Evolutionary conservation across 1,284 basidiomycete species (phyloP).

Genomic region (Takashimella koratensis): DNA sequence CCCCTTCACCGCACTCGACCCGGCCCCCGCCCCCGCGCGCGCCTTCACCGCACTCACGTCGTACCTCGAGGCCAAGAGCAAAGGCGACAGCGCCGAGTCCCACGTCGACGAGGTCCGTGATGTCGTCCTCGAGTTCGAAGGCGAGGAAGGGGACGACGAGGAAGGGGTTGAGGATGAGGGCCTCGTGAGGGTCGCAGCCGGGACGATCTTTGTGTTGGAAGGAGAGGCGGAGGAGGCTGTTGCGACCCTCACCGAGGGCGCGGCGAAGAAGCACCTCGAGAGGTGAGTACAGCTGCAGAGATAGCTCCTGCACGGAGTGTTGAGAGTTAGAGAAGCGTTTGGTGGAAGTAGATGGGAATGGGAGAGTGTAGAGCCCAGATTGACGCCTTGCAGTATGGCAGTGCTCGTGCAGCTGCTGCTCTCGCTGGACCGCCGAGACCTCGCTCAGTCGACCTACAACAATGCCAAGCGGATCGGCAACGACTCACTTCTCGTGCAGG

Average conservation of each 20-base stretch:
- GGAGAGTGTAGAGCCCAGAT: neutral
- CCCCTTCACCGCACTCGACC: slow-evolving; percentile 44
- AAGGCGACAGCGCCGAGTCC: slow-evolving; percentile 46
- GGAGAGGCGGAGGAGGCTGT: slow-evolving; percentile 86
- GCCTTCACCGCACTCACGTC: slow-evolving; percentile 68
- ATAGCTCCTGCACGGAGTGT: neutral
- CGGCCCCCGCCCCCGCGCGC: slow-evolving; percentile 65
- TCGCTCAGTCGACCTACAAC: slow-evolving; percentile 79
- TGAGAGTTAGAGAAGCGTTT: neutral
- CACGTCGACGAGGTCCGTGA: slow-evolving; percentile 78
- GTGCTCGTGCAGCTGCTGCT: slow-evolving; percentile 79
- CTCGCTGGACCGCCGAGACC: slow-evolving; percentile 74
- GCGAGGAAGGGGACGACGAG: slow-evolving; percentile 62
- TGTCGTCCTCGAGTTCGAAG: slow-evolving; percentile 76
- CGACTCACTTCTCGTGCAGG: slow-evolving; percentile 81
- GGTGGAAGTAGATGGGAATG: neutral
- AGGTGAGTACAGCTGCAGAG: slow-evolving; percentile 60
- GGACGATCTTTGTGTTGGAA: slow-evolving; percentile 74
- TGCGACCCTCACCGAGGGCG: slow-evolving; percentile 70
- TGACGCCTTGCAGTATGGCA: slow-evolving; percentile 58
- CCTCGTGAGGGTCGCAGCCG: slow-evolving; percentile 70
- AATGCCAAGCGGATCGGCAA: slow-evolving; percentile 78
- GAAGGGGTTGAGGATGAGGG: slow-evolving; percentile 61
- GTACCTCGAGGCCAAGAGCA: slow-evolving; percentile 54
- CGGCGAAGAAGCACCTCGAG: slow-evolving; percentile 72